Conservation (phyloP, 2,329 filamentous ascomycete genomes). For the Botrytis porri region DNA sequence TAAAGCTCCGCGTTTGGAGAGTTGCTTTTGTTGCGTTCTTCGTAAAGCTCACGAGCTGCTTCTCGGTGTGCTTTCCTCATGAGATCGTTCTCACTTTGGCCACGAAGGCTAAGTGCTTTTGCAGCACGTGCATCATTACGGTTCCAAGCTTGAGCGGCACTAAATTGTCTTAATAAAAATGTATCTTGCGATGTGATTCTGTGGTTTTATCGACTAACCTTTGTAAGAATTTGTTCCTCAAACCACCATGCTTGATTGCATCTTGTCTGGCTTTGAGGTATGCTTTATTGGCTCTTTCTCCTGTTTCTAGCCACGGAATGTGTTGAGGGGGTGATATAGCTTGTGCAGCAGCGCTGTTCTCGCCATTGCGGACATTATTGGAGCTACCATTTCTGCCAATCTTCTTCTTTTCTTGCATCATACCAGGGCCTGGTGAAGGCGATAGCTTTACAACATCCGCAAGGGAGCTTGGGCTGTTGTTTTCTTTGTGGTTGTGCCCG, state of each 20-base stretch:
- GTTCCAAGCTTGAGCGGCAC: slow-evolving; percentile 97
- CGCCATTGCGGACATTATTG: slow-evolving; percentile 61
- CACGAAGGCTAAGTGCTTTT: slow-evolving; percentile 88
- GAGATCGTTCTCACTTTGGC: slow-evolving; percentile 92
- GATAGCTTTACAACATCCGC: slow-evolving; percentile 96
- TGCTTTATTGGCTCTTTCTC: slow-evolving; percentile 82
- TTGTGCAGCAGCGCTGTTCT: slow-evolving; percentile 77
- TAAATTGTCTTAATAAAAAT: slow-evolving; percentile 40
- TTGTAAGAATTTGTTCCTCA: slow-evolving; percentile 95
- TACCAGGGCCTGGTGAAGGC: slow-evolving; percentile 70
- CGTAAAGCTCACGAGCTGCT: slow-evolving; percentile 86
- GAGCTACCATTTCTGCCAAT: slow-evolving; percentile 62
- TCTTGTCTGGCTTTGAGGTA: slow-evolving; percentile 94
- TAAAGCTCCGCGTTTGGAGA: slow-evolving; percentile 69
- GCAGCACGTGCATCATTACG: slow-evolving; percentile 94
- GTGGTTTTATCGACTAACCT: slow-evolving; percentile 65
- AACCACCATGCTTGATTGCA: slow-evolving; percentile 93
- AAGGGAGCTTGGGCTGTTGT: slow-evolving; percentile 66
- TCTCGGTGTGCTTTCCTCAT: slow-evolving; percentile 98
- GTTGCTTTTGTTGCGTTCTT: slow-evolving; percentile 79
- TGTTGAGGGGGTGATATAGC: slow-evolving; percentile 86
- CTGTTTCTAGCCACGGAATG: slow-evolving; percentile 95
- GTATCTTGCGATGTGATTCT: background rate
- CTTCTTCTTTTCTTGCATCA: slow-evolving; percentile 59
- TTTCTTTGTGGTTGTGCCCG: slow-evolving; percentile 67